Evolutionary conservation across 176 grass and related monocot species (phyloP).

Genomic region (Musa schizocarpa): DNA sequence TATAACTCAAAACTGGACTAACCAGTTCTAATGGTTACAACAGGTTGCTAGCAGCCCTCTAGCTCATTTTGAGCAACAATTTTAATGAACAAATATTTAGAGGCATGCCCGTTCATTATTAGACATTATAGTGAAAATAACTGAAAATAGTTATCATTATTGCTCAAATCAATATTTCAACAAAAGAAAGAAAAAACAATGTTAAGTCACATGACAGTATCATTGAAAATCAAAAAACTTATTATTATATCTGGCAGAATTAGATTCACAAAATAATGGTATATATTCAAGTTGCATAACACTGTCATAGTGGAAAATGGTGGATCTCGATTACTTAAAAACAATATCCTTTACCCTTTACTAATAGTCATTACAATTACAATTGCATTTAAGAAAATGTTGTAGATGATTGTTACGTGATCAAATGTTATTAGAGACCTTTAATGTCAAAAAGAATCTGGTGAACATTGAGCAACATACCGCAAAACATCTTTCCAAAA

Average conservation of each 20-base stretch:
- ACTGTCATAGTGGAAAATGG: background rate
- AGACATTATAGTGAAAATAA: no score
- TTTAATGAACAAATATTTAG: no score
- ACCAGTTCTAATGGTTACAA: no score
- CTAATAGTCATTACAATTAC: background rate
- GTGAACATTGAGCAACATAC: background rate
- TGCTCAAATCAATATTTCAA: background rate
- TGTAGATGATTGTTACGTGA: background rate
- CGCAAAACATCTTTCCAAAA: constrained; percentile 19
- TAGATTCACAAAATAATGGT: background rate
- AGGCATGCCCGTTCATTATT: no score
- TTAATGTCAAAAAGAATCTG: background rate
- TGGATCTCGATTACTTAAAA: background rate
- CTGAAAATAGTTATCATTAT: background rate
- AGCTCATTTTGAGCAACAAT: no score
- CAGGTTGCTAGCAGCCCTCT: no score
- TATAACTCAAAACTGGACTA: no score
- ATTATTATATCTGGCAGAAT: background rate
- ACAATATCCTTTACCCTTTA: background rate
- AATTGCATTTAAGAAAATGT: background rate
- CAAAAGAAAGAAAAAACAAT: background rate
- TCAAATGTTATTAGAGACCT: background rate
- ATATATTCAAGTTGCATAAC: background rate
- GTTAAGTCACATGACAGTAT: background rate
- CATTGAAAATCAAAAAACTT: background rate